Conservation (phyloP, 2,329 filamentous ascomycete genomes). For the Penicillium aurantiogriseum region DNA sequence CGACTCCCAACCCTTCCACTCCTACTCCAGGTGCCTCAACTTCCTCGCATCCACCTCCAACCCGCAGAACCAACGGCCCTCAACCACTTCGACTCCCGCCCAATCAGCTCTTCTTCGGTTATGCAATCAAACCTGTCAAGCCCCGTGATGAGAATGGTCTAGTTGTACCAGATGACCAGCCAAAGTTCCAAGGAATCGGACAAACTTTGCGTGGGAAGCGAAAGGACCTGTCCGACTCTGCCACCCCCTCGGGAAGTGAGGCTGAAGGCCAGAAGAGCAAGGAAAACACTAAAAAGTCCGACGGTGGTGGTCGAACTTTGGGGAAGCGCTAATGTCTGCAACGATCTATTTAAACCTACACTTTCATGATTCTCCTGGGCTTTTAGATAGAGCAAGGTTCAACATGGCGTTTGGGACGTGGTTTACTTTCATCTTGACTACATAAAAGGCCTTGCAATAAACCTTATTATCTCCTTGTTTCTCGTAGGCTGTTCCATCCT, state of each 20-base stretch:
- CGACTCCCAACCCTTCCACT: conserved; percentile 70
- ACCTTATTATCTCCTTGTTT: not conserved
- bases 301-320: conserved; percentile 21
- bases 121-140: conserved; percentile 85
- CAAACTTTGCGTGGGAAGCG: conserved; percentile 77
- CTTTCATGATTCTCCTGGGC: conserved; percentile 12
- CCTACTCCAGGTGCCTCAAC: conserved; percentile 62
- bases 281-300: conserved; percentile 12
- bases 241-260: conserved; percentile 40
- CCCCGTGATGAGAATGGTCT: conserved; percentile 67
- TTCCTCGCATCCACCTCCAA: conserved; percentile 44
- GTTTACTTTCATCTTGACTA: conserved; percentile 2
- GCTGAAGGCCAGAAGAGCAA: conserved; percentile 27
- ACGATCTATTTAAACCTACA: conserved; percentile 2
- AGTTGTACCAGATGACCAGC: conserved; percentile 60
- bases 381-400: conserved; percentile 23
- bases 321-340: conserved; percentile 18
- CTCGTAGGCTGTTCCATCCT: not conserved
- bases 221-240: conserved; percentile 51
- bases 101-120: conserved; percentile 95
- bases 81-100: conserved; percentile 80
- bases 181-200: conserved; percentile 80
- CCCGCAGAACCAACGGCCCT: conserved; percentile 68
- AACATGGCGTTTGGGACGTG: conserved; percentile 24
- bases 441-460: conserved; percentile 1